Evolutionary conservation across 208 protist species (phyloP), one percentile per base, ranked within the genome.

Genomic region (Acanthamoeba lenticulata): DNA sequence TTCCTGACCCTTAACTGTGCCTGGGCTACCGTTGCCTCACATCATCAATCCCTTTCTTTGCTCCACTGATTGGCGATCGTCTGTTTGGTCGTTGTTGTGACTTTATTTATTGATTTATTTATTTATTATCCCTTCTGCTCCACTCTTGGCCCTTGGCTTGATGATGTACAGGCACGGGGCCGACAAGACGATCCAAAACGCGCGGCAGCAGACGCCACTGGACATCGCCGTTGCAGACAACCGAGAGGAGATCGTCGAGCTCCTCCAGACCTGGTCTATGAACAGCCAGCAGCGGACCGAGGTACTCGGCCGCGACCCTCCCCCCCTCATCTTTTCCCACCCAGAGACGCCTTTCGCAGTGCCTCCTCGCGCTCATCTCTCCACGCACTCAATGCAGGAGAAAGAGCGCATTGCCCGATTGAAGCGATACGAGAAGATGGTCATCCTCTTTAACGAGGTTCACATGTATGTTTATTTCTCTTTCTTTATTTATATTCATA

Each of bases 371-470:
- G 36, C 42, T 85, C 5, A 45, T 42, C 42, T 85, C 42, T 21
- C 2, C 77, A 34, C 77, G 1, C 44, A 49, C 1, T 2, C 2
- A 52, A 34, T 89, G 29, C 47, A 91, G 55, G 85, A 69, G 69
- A 91, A 91, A 69, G 52, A 91, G 36, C 85, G 85, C 32, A 69
- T 91, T 13, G 57, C 45, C 17, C 85, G 55, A 32, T 34, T 91
- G 38, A 91, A 91, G 85, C 45, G 47, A 47, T 91, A 91, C 57
- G 85, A 91, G 38, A 85, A 34, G 34, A 60, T 91, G 52, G 57
- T 91, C 1, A 29, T 69, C 15, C 52, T 69, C n/a, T 69, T 91
- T 36, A 69, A 60, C 45, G 85, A 91, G 85, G 29, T 38, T 69
- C 49, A 60, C 45, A 49, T 91, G 85, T 91, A 91, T 24, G 85